Base-by-base conservation (phyloP, 768 basidiomycete species). In the Termitomyces sp. region DNA sequence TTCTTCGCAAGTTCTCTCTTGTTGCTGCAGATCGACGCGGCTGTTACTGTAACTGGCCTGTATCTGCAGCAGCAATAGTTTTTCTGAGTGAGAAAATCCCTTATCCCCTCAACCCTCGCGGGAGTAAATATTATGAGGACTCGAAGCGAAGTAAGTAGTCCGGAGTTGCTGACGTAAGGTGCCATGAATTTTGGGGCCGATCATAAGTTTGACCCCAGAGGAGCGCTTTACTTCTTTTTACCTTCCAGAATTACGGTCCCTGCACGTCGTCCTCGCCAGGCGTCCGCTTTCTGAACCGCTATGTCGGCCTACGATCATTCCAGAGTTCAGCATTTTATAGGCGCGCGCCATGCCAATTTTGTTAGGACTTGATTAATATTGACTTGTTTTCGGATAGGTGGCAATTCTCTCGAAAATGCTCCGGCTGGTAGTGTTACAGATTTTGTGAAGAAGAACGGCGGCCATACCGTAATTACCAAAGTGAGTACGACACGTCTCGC, bases 391-490 rank as follows among this genome's bases (percentile, higher is more conserved):
- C 65, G 38, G 60, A n/a, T 70, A 98, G 97, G 97, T 70, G 96
- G 94, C 64, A 98, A 98, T 77, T 86, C 92, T 36, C 72, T 99
- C 63, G 92, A 95, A 62, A 88, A 84, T 63, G 96, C 96, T 36
- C 79, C 89, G 32, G 80, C 88, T 32, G 85, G 92, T 57, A 83
- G 81, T 63, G 87, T 99, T 46, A 81, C 86, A 64, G 95, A 98
- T 77, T 99, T 96, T 75, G 96, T 98, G 40, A 88, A 90, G 71
- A 77, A 79, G 53, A 81, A 96, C 72, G 95, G 96, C 10, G 97
- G 97, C 60, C 97, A 99, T 76, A 96, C 97, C 20, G 96, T 98
- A 63, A 98, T 99, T 77, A 97, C 94, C 61, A 98, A 98, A 81
- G 97, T 96, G 68, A 64, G 83, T 70, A 2, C 25, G 10, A 65